Base-by-base conservation (phyloP, 768 basidiomycete species). In the Galerina sulciceps region DNA sequence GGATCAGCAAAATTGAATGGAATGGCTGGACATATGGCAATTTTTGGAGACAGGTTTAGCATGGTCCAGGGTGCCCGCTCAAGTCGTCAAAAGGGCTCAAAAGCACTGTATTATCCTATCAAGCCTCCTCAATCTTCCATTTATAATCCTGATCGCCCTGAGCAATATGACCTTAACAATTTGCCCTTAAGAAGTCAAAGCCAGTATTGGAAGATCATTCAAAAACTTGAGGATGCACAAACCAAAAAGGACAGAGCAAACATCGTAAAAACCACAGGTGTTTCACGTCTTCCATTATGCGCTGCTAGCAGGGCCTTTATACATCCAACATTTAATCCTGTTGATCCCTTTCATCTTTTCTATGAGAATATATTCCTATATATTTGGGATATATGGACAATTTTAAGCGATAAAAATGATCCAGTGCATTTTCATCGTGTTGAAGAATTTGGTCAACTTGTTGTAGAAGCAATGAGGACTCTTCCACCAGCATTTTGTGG, bases 311-410 rank as follows among this genome's bases (percentile, higher is more conserved):
- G 50, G 10, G 69, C 72, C n/a, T 76, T 74, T 57, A 11, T 63
- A 3, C 71, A 74, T 47, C 75, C 73, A 4, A 60, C 65, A 3
- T 76, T 71, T 44, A 74, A 73, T 48, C 71, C 72, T n/a, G 22
- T 73, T 1, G 71, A 76, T 62, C 74, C 73, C 15, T 76, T 75
- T 54, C 73, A 76, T 64, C 48, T 76, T 2, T 67, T 74, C 50
- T 75, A 75, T 59, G 71, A 76, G 52, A 75, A 75, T 59, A 53
- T 47, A 37, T 61, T 70, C 57, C 60, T 71, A 15, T 66, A 62
- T 43, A 63, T 75, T 2, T 75, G 68, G 66, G 73, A 75, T 62
- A 38, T 67, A 22, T 74, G 74, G 73, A 68, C 68, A 38, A 59
- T 53, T 18, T 5, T 31, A 11, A 67, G 57, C 26, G 22, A 49